A percentile compares a stretch with the other conserved stretches of the same genome.
Conservation (phyloP, 2,329 filamentous ascomycete species). For the Dactylellina parvicollis region DNA sequence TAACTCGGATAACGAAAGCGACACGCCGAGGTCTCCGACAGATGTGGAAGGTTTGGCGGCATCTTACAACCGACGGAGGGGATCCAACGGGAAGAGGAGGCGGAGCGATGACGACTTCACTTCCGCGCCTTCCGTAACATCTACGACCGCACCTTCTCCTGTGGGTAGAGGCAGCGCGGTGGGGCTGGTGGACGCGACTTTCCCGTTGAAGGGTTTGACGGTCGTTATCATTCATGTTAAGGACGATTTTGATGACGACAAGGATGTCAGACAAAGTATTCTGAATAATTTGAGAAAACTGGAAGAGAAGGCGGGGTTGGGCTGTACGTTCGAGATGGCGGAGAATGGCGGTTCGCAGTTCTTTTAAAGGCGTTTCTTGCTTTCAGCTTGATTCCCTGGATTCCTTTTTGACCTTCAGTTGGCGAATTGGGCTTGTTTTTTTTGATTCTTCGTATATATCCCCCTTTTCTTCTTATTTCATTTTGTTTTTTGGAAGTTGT, state of each 20-base stretch:
- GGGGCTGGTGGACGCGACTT: conserved; percentile 56
- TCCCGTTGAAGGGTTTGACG: conserved; percentile 75
- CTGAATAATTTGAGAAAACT: conserved; percentile 74
- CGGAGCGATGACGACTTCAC: conserved; percentile 31
- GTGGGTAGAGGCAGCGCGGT: conserved; percentile 13
- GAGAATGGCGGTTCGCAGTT: conserved; percentile 56
- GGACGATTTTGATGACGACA: conserved; percentile 79
- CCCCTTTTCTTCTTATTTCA: conserved; percentile 6
- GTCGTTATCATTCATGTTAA: conserved; percentile 95
- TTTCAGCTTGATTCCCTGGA: conserved; percentile 31
- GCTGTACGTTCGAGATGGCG: conserved; percentile 57
- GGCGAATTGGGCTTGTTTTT: conserved; percentile 31
- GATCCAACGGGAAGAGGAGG: conserved; percentile 20
- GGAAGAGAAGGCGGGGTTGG: conserved; percentile 64
- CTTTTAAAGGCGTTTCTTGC: conserved; percentile 53
- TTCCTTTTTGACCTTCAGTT: conserved; percentile 12
- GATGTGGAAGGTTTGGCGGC: conserved; percentile 38
- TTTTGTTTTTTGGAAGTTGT: conserved; percentile 5
- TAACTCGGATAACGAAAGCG: conserved; percentile 44
- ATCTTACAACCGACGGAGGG: conserved; percentile 5
- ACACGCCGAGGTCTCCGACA: conserved; percentile 44
- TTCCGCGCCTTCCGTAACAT: conserved; percentile 21
- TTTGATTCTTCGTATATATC: conserved; percentile 19
- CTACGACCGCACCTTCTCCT: conserved; percentile 1
- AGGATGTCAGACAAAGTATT: conserved; percentile 73